A percentile compares a stretch with the other conserved stretches of the same genome.
These are phyloP conservation scores for Tricholoma matsutake DNA, from an alignment of 768 basidiomycete genomes.

Conservation along the genomic window DNA sequence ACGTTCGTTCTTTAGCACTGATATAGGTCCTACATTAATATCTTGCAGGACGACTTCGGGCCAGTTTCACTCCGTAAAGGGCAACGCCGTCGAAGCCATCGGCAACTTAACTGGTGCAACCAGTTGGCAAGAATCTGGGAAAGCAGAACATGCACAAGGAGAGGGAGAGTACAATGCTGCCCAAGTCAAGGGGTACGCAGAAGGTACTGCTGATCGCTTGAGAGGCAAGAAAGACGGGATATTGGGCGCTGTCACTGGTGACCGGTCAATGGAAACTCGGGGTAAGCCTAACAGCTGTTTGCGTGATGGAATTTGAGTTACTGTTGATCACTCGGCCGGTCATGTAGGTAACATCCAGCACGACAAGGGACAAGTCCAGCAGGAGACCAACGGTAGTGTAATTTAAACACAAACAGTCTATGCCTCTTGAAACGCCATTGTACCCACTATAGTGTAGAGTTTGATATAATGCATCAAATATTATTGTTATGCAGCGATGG, in stretches of 20 bases:
- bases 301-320: neutral
- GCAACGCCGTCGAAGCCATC: slow-evolving; percentile 31
- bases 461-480: neutral
- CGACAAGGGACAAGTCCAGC: slow-evolving; percentile 20
- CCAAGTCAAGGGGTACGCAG: slow-evolving; percentile 42
- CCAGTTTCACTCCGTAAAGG: slow-evolving; percentile 38
- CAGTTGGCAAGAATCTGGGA: slow-evolving; percentile 39
- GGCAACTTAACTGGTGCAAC: slow-evolving; percentile 41
- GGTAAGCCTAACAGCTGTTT: slow-evolving; percentile 27
- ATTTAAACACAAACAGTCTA: too few relatives aligned
- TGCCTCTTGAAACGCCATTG: neutral
- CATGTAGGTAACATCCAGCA: slow-evolving; percentile 13
- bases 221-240: slow-evolving; percentile 52
- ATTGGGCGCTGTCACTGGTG: slow-evolving; percentile 54
- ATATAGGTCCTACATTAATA: neutral
- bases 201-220: slow-evolving; percentile 39
- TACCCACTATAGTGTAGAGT: too few relatives aligned
- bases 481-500: too few relatives aligned
- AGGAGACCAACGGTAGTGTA: slow-evolving; percentile 1
- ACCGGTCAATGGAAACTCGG: slow-evolving; percentile 45
- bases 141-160: slow-evolving; percentile 42
- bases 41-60: slow-evolving; percentile 34
- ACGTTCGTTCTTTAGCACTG: slow-evolving; percentile 17
- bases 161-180: slow-evolving; percentile 43
- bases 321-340: neutral